Base-by-base conservation (phyloP, 1,139 yeast species). In the Scheffersomyces quercinus region DNA sequence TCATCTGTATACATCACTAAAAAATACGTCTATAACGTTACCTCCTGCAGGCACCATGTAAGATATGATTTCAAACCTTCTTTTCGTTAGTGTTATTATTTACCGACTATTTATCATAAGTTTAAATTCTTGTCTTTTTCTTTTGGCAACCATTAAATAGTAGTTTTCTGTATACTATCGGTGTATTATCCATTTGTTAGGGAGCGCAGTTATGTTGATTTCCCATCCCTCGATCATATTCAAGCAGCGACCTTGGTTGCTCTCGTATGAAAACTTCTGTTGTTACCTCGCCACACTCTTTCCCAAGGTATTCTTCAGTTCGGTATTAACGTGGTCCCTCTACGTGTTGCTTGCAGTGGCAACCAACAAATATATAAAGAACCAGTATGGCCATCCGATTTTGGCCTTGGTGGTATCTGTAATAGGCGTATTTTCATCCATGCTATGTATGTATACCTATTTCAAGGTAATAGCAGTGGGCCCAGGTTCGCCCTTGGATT, bases 401-500 rank as follows among this genome's bases (percentile, higher is more conserved):
- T 5, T 48, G 33, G 56, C 60, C 6, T 29, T 46, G 3, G 29
- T 52, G 2, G 29, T 61, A 12, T 55, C 47, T 20, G 37, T 55
- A 0, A 12, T 56, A 10, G 60, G 64, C 1, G 37, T 52, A 0
- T 24, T 56, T 5, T 45, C 69, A 38, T 68, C 61, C 43, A 41
- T 37, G 10, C 47, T 70, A 26, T 56, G 68, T 45, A 44, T 68
- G 3, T 59, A 60, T 50, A 63, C 87, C 1, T 88, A 88, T 57
- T 68, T 67, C 50, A 60, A 77, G 46, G 81, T 87, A 2, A 77
- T 87, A 5, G 40, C 44, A 2, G 63, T 67, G 0, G 89, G 89
- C 1, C 83, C 91, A 0, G 91, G 91, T 0, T 69, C 78, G n/a
- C 87, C 90, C 0, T 50, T 64, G 32, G 83, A 80, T 45, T 77